Percentiles rank a stretch among this genome's conserved stretches.
Conservation (phyloP, 1,284 basidiomycete genomes). For the Sphaerobolus stellatus region DNA sequence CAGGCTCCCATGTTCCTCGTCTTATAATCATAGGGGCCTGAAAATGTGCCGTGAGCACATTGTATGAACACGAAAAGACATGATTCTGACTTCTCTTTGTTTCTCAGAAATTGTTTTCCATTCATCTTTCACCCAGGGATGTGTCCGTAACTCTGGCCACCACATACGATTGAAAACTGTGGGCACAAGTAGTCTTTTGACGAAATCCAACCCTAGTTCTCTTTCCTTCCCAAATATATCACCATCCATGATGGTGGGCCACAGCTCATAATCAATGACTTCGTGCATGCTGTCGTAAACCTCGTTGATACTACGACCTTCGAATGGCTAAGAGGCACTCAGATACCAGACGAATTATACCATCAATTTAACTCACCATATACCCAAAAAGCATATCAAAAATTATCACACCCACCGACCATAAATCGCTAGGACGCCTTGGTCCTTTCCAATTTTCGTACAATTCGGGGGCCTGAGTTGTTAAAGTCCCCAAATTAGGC, state of each 20-base stretch:
- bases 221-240: too few species aligned
- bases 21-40: too few species aligned
- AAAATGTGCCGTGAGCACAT: too few species aligned
- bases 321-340: conserved; percentile 1
- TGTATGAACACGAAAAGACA: too few species aligned
- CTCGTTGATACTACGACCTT: background rate
- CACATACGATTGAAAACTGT: too few species aligned
- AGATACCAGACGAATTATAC: background rate
- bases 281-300: background rate
- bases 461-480: background rate
- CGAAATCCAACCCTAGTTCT: too few species aligned
- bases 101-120: too few species aligned
- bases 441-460: background rate
- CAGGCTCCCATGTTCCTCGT: too few species aligned
- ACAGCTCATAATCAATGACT: background rate
- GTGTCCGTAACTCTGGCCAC: too few species aligned
- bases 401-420: background rate
- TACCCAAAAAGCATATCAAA: background rate
- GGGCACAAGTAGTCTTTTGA: too few species aligned
- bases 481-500: background rate
- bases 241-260: background rate
- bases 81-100: too few species aligned
- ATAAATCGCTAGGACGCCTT: background rate
- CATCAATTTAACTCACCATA: background rate
- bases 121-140: too few species aligned